Conservation (phyloP, 2,329 filamentous ascomycete genomes). For the Pezicula neosporulosa region DNA sequence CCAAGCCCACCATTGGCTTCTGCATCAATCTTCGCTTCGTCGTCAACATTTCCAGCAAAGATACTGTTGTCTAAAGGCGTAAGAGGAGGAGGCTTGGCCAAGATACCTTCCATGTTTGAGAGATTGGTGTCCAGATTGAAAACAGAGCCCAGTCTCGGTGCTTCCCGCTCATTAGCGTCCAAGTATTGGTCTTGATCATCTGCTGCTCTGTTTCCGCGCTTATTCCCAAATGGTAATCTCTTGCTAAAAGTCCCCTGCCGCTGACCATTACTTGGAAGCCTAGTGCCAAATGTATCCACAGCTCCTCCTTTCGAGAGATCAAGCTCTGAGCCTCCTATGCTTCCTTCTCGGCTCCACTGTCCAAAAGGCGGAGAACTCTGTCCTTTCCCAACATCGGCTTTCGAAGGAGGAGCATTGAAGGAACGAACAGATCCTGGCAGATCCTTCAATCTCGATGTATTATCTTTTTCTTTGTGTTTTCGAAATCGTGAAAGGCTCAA, state of each 20-base stretch:
- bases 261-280: slow-evolving; percentile 2
- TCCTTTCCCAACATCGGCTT: slow-evolving; percentile 13
- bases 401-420: slow-evolving; percentile 34
- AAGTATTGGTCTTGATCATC: slow-evolving; percentile 54
- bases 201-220: slow-evolving; percentile 41
- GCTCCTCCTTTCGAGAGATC: slow-evolving; percentile 16
- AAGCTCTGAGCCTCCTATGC: slow-evolving; percentile 22
- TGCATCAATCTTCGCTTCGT: slow-evolving; percentile 33
- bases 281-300: slow-evolving; percentile 12
- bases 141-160: slow-evolving; percentile 41
- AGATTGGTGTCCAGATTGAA: slow-evolving; percentile 86
- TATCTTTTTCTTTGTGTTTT: slow-evolving; percentile 51
- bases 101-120: slow-evolving; percentile 85
- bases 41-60: slow-evolving; percentile 38
- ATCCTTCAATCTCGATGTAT: slow-evolving; percentile 41
- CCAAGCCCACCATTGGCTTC: slow-evolving; percentile 40
- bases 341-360: slow-evolving; percentile 26
- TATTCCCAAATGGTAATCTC: slow-evolving; percentile 56
- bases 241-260: slow-evolving; percentile 40
- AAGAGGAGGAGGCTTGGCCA: slow-evolving; percentile 67
- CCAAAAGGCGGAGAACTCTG: slow-evolving; percentile 22
- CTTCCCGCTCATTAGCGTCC: slow-evolving; percentile 18
- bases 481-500: slow-evolving; percentile 25
- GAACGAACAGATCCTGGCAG: slow-evolving; percentile 51
- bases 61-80: slow-evolving; percentile 65